Conservation (phyloP, 495 filamentous ascomycete species). For the Oleoguttula mirabilis region DNA sequence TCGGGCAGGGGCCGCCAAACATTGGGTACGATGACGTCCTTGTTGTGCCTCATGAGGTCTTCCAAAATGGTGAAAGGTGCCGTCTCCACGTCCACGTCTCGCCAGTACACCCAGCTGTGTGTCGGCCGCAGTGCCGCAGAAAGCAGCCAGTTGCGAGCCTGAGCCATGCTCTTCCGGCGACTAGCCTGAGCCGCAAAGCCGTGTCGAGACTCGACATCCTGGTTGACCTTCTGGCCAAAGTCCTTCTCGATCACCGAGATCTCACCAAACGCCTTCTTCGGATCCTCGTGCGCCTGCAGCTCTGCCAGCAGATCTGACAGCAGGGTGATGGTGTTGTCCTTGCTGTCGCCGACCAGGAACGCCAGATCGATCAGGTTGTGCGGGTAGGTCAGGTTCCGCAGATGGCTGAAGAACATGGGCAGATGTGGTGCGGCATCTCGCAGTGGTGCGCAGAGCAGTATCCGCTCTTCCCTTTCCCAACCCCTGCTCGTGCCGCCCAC, state of each 20-base stretch:
- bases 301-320: constrained; percentile 61
- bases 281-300: constrained; percentile 68
- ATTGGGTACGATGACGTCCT: constrained; percentile 97
- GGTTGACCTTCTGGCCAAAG: constrained; percentile 95
- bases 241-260: constrained; percentile 98
- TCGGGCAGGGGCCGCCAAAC: constrained; percentile 97
- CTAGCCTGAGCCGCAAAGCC: constrained; percentile 94
- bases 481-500: constrained; percentile 79
- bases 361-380: constrained; percentile 93
- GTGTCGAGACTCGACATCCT: constrained; percentile 95
- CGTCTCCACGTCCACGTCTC: constrained; percentile 96
- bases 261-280: constrained; percentile 78
- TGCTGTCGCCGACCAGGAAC: constrained; percentile 95
- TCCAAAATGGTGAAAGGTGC: constrained; percentile 92
- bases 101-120: constrained; percentile 99
- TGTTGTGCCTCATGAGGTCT: constrained; percentile 97
- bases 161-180: constrained; percentile 91
- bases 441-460: constrained; percentile 88
- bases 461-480: constrained; percentile 90
- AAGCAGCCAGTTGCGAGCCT: constrained; percentile 93
- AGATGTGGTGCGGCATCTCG: constrained; percentile 89
- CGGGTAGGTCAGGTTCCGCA: constrained; percentile 93
- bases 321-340: constrained; percentile 72
- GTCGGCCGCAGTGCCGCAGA: constrained; percentile 88
- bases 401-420: constrained; percentile 95